Evolutionary conservation across 345 rosid genomes (phyloP).

Genomic region (Camelina hispida): DNA sequence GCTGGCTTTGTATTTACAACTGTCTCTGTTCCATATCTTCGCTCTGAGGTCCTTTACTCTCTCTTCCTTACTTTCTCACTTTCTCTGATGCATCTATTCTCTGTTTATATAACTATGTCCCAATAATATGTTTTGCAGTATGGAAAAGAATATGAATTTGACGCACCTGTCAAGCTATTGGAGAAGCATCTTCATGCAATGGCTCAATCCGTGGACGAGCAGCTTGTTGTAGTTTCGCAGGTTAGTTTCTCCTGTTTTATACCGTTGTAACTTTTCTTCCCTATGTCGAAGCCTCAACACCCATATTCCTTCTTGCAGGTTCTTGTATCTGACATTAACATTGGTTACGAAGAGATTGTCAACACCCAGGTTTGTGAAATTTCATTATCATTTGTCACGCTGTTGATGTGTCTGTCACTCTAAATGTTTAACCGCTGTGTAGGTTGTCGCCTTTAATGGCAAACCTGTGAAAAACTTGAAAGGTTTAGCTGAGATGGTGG

Average conservation of each 20-base stretch:
- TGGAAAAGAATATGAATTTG: conserved; percentile 94
- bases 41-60: conserved; percentile 70
- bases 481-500: conserved; percentile 84
- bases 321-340: conserved; percentile 91
- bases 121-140: conserved; percentile 54
- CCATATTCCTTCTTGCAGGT: conserved; percentile 51
- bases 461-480: conserved; percentile 83
- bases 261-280: not conserved
- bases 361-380: conserved; percentile 72
- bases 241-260: conserved; percentile 40
- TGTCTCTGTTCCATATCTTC: conserved; percentile 89
- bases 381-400: not conserved
- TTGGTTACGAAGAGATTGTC: conserved; percentile 94
- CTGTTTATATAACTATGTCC: conserved; percentile 9
- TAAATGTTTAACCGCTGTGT: conserved; percentile 24
- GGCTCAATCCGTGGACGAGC: conserved; percentile 85
- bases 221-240: conserved; percentile 93
- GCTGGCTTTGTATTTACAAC: conserved; percentile 93
- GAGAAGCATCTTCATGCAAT: conserved; percentile 88
- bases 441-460: conserved; percentile 90
- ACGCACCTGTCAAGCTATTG: conserved; percentile 92
- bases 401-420: conserved; percentile 16
- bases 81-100: not conserved
- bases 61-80: not conserved
- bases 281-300: conserved; percentile 3